phyloP scores from a whole-genome alignment of 2,329 filamentous ascomycete species.

The Pestalotiopsis sp. region DNA sequence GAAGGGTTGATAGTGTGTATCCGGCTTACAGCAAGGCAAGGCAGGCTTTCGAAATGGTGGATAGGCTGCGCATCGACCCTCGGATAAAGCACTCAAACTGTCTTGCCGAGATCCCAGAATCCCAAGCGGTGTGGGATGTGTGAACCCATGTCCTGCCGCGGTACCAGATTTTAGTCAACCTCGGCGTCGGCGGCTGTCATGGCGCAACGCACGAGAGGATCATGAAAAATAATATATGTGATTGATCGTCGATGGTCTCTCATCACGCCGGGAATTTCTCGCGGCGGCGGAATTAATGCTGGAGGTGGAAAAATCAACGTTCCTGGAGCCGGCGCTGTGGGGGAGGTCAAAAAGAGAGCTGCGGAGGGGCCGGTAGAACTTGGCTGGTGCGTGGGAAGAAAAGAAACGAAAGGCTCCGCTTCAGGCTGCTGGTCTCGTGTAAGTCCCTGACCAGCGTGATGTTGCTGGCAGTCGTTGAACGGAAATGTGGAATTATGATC shows the following conservation, averaged over 20 bases:
- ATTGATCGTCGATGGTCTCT: background rate
- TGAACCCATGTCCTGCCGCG: background rate
- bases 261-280: background rate
- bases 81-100: background rate
- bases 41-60: background rate
- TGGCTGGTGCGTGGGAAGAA: background rate
- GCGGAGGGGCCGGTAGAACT: background rate
- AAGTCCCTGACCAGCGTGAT: background rate
- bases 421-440: background rate
- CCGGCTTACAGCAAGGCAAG: background rate
- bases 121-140: background rate
- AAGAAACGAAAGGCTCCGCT: background rate
- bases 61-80: background rate
- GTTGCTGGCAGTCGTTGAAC: too few relatives aligned
- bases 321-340: background rate
- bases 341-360: background rate
- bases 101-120: background rate
- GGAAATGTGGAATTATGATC: too few relatives aligned
- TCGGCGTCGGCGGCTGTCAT: too few relatives aligned
- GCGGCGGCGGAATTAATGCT: background rate
- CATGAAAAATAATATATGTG: background rate
- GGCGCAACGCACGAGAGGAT: too few relatives aligned
- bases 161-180: background rate
- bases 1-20: background rate
- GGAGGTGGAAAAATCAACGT: slow-evolving; percentile 10